phyloP scores from a whole-genome alignment of 1,139 yeast genomes.

The Arxiozyma bovina region DNA sequence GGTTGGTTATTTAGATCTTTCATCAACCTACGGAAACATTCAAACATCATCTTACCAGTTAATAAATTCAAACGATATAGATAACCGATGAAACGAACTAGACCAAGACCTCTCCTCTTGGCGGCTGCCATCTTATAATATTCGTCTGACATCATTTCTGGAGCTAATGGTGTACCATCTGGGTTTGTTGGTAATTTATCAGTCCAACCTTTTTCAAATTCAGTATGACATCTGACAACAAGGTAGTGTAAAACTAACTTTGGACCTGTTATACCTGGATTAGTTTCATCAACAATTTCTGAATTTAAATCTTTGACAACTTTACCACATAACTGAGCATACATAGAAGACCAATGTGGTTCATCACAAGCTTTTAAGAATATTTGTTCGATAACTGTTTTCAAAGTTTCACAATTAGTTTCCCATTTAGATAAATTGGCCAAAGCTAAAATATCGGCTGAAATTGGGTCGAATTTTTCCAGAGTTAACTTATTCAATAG shows the following conservation, averaged over 20 bases:
- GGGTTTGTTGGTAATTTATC: slow-evolving; percentile 74
- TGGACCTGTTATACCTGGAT: slow-evolving; percentile 45
- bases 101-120: slow-evolving; percentile 96
- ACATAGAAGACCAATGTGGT: slow-evolving; percentile 96
- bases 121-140: slow-evolving; percentile 88
- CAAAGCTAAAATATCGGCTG: slow-evolving; percentile 68
- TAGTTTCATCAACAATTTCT: slow-evolving; percentile 56
- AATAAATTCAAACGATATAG: slow-evolving; percentile 72
- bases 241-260: slow-evolving; percentile 72
- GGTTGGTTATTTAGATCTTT: slow-evolving; percentile 62
- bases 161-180: slow-evolving; percentile 70
- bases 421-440: slow-evolving; percentile 87
- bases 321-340: slow-evolving; percentile 90
- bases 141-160: slow-evolving; percentile 94
- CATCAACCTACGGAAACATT: slow-evolving; percentile 52
- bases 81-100: slow-evolving; percentile 93
- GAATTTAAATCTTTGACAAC: slow-evolving; percentile 61
- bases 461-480: slow-evolving; percentile 79
- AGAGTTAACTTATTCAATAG: slow-evolving; percentile 86
- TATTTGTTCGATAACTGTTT: slow-evolving; percentile 72
- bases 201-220: slow-evolving; percentile 93
- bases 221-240: slow-evolving; percentile 82
- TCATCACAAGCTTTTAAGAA: slow-evolving; percentile 97
- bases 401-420: slow-evolving; percentile 62
- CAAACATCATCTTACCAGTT: slow-evolving; percentile 67